Conservation (phyloP, 768 basidiomycete species). For the Mrakia hoshinonis region DNA sequence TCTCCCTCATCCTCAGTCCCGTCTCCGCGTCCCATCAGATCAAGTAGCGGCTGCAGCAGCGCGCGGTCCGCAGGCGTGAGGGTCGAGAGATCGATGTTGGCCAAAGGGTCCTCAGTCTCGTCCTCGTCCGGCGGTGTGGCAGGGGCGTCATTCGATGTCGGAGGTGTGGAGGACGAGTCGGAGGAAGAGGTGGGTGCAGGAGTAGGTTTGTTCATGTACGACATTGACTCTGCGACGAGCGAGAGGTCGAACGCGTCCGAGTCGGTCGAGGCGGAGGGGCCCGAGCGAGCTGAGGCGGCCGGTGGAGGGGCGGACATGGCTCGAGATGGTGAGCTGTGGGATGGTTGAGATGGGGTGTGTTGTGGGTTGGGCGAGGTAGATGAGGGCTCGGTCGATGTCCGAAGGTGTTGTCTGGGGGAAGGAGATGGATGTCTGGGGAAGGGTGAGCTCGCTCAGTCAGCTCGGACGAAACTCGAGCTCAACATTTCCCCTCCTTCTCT, state of each 20-base stretch:
- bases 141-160: conserved; percentile 26
- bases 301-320: conserved; percentile 39
- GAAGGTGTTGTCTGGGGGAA: background rate
- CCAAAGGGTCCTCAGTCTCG: conserved; percentile 3
- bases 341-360: background rate
- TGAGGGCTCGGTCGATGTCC: background rate
- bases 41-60: conserved; percentile 18
- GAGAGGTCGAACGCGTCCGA: conserved; percentile 31
- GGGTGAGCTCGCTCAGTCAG: background rate
- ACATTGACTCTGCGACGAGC: conserved; percentile 32
- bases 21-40: conserved; percentile 32
- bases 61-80: conserved; percentile 13
- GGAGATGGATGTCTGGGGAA: conserved; percentile 1
- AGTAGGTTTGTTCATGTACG: conserved; percentile 21
- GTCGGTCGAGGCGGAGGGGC: conserved; percentile 30
- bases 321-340: conserved; percentile 37
- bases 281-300: conserved; percentile 27
- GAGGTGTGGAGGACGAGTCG: background rate
- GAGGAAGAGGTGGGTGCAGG: conserved; percentile 17
- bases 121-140: conserved; percentile 12
- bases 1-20: conserved; percentile 31
- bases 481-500: background rate
- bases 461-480: background rate
- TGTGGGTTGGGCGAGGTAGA: background rate
- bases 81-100: conserved; percentile 22